Base-by-base conservation (phyloP, 139 green algal genomes). In the Eudorina sp. region DNA sequence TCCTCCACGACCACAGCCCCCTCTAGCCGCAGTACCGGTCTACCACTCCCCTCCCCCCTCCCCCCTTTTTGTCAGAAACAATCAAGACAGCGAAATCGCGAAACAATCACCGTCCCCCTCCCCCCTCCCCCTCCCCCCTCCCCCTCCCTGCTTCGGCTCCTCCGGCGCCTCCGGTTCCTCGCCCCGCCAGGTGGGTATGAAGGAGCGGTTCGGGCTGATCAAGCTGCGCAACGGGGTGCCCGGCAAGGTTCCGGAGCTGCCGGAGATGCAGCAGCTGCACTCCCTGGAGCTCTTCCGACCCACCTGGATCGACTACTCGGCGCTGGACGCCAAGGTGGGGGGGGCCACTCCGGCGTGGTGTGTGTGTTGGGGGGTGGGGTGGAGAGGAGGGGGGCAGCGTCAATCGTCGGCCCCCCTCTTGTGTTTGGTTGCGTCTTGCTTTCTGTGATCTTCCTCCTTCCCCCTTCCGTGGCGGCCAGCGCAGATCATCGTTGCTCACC, bases 241-340 rank as follows among this genome's bases (percentile, higher is more conserved):
- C 25, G 92, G 90, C 77, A 94, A 92, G 60, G 40, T 89, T 43
- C 81, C 87, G 46, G 77, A 81, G 68, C 84, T 92, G 84, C 76
- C 76, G 45, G 75, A 76, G n/a, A 92, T 87, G 6, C 66, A 86
- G 36, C 53, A 75, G 72, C 53, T 58, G 48, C 31, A 72, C n/a
- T 9, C 45, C 86, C 34, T 92, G 98, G 74, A 82, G 31, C 84
- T 91, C 16, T 95, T 90, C 77, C 90, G 95, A 3, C 82, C 60
- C 53, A 90, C 81, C 16, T 99, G 97, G 96, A 95, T 99, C 31
- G 92, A 97, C 73, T 99, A 99, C 94, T 97, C 94, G 4, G 96
- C 97, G 4, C 89, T 94, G 68, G 98, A 99, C 89, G 97, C 97
- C 53, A 95, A 97, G 91, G 91, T 94, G 58, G 7, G 90, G 36